Base-by-base conservation (phyloP, 2,329 filamentous ascomycete species). In the Pseudopyrenochaeta lycopersici region DNA sequence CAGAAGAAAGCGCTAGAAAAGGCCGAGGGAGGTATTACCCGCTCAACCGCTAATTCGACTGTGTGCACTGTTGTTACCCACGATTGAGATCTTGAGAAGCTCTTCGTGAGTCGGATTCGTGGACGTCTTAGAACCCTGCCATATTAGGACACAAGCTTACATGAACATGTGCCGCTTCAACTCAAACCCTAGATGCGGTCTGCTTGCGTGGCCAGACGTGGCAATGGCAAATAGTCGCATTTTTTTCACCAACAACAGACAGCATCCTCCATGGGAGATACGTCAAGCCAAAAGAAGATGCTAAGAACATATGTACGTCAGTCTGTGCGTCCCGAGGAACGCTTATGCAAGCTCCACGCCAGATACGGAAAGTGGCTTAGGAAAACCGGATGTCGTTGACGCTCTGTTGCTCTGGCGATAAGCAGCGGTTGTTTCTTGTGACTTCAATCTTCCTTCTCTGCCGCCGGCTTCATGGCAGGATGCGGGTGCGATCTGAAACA, bases 401-500 rank as follows among this genome's bases (percentile, higher is more conserved):
- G 52, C 52, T 39, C 42, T 43, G 52, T 56, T 57, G 50, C 45
- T 58, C 56, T 30, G 50, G 59, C 46, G 48, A 59, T 56, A 30
- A 44, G 41, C 47, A 31, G 30, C 52, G 7, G 18, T 43, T 51
- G 52, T 54, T 43, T 54, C 46, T 38, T 42, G 35, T 43, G 20
- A 38, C 32, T 43, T 21, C 32, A 14, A 17, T 14, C 7, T 39
- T 6, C 50, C 18, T 29, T 12, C 14, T 14, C 29, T 29, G 36
- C 39, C 31, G 45, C 21, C 21, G 4, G 44, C 7, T 15, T n/a
- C 14, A 17, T 7, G 14, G 32, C 44, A 12, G 32, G 20, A 15
- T 17, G 42, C 21, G 53, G 47, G 46, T 41, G 43, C 23, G 15
- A 48, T 45, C 43, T 62, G 61, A 62, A 65, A 66, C 59, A 15